Conservation (phyloP, 1,284 basidiomycete genomes). For the Pseudozyma flocculosa region DNA sequence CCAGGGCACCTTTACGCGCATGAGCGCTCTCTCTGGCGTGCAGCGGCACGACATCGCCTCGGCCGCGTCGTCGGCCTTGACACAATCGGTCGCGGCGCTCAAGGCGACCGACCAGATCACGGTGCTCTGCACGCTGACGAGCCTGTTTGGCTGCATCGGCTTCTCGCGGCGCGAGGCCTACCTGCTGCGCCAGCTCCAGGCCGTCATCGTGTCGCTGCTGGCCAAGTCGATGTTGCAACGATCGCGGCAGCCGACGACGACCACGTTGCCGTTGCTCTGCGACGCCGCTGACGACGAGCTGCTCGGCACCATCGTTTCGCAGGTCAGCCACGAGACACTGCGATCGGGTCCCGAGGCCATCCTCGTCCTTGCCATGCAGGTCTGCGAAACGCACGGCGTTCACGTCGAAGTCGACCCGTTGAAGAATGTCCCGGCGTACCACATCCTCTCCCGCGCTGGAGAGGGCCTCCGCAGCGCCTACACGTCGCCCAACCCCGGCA, state of each 20-base stretch:
- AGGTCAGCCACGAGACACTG: conserved; percentile 22
- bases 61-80: conserved; percentile 40
- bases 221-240: conserved; percentile 21
- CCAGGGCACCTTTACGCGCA: conserved; percentile 28
- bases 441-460: conserved; percentile 42
- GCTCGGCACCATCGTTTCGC: conserved; percentile 33
- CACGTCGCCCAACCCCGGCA: conserved; percentile 18
- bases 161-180: conserved; percentile 48
- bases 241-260: conserved; percentile 8
- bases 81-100: conserved; percentile 45
- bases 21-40: conserved; percentile 41
- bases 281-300: conserved; percentile 11
- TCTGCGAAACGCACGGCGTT: conserved; percentile 54
- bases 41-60: conserved; percentile 49
- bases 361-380: conserved; percentile 48
- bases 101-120: conserved; percentile 50
- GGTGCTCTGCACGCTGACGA: conserved; percentile 40
- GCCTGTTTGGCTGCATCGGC: conserved; percentile 49
- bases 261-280: conserved; percentile 20
- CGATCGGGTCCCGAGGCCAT: conserved; percentile 41
- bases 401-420: conserved; percentile 47
- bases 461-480: conserved; percentile 34
- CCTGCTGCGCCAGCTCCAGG: conserved; percentile 44
- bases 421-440: conserved; percentile 31
- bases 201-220: conserved; percentile 37